These are phyloP conservation scores for Ustilago loliicola DNA, from an alignment of 1,284 basidiomycete species.

Conservation along the genomic window DNA sequence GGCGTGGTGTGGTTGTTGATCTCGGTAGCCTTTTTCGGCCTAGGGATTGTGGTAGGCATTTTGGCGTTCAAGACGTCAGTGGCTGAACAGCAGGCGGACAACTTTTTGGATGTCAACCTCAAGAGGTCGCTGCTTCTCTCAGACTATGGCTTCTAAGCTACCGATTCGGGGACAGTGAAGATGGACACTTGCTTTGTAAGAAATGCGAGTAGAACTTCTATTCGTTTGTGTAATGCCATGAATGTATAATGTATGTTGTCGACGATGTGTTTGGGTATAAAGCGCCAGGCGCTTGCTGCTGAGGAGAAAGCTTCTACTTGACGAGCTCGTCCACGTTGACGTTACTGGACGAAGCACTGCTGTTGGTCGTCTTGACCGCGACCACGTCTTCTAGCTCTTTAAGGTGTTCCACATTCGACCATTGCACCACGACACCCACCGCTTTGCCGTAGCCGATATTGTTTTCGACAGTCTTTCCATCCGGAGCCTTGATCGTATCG, in stretches of 20 bases:
- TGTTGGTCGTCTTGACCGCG: background rate
- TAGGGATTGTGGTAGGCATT: slow-evolving; percentile 77
- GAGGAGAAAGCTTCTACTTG: slow-evolving; percentile 18
- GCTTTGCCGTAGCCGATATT: slow-evolving; percentile 44
- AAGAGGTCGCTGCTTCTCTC: slow-evolving; percentile 7
- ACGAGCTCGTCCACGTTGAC: slow-evolving; percentile 55
- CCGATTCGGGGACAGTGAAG: background rate
- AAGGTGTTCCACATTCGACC: slow-evolving; percentile 46
- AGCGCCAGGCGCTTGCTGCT: background rate
- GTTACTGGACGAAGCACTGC: slow-evolving; percentile 15
- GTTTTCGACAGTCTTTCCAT: slow-evolving; percentile 28
- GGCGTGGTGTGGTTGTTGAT: slow-evolving; percentile 86
- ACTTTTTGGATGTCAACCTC: slow-evolving; percentile 59
- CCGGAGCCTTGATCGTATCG: slow-evolving; percentile 39
- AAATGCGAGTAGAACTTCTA: background rate
- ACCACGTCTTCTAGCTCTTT: slow-evolving; percentile 25
- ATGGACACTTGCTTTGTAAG: slow-evolving; percentile 5
- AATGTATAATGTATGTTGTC: slow-evolving; percentile 14
- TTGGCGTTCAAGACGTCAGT: slow-evolving; percentile 65
- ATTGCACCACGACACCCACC: slow-evolving; percentile 32
- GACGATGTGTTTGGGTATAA: background rate
- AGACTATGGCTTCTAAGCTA: background rate
- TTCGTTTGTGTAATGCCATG: background rate
- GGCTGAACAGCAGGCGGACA: slow-evolving; percentile 52
- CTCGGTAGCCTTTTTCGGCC: slow-evolving; percentile 84